Conservation (phyloP, 1,284 basidiomycete genomes). For the Cryptococcus wingfieldii region DNA sequence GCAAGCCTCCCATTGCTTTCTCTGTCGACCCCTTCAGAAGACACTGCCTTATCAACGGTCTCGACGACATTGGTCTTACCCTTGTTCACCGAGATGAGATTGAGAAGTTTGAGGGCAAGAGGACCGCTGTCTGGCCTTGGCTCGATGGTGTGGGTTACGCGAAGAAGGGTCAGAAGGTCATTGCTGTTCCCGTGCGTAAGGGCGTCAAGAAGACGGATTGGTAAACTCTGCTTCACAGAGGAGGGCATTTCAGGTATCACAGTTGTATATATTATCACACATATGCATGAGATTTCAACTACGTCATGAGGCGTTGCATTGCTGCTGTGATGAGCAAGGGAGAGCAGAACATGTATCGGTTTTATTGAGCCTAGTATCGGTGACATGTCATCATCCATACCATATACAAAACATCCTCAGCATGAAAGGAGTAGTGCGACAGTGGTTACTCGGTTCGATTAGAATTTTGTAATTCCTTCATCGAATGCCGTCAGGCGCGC, state of each 20-base stretch:
- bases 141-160: slow-evolving; percentile 84
- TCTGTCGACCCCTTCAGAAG: slow-evolving; percentile 79
- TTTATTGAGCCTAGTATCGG: too few relatives aligned
- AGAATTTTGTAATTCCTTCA: slow-evolving; percentile 1
- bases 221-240: slow-evolving; percentile 50
- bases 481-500: slow-evolving; percentile 5
- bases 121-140: slow-evolving; percentile 83
- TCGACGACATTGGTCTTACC: slow-evolving; percentile 91
- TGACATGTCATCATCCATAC: too few relatives aligned
- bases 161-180: slow-evolving; percentile 58
- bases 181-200: slow-evolving; percentile 48
- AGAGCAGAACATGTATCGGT: too few relatives aligned
- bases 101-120: slow-evolving; percentile 67
- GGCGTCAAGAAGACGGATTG: slow-evolving; percentile 62
- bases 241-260: too few relatives aligned
- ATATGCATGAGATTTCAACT: too few relatives aligned
- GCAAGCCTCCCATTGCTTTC: slow-evolving; percentile 69
- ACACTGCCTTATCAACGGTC: slow-evolving; percentile 85
- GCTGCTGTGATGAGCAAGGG: too few relatives aligned
- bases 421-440: slow-evolving; percentile 1
- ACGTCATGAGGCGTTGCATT: too few relatives aligned
- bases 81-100: slow-evolving; percentile 70
- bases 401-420: too few relatives aligned
- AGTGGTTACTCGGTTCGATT: slow-evolving; percentile 8
- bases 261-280: too few relatives aligned